phyloP scores from a whole-genome alignment of 129 eudicot species.

The Tagetes erecta region DNA sequence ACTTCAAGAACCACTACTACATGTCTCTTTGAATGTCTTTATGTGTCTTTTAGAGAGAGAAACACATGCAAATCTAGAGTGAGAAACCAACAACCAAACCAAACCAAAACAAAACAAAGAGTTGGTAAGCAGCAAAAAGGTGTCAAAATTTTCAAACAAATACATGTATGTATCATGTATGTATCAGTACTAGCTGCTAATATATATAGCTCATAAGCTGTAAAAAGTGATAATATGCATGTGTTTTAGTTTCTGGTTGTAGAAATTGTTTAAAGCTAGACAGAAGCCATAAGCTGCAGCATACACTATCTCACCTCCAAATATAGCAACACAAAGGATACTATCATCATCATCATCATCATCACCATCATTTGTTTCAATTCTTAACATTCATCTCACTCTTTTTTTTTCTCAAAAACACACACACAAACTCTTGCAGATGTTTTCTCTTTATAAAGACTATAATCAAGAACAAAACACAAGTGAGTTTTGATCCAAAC shows the following conservation, averaged over 20 bases:
- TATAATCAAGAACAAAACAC: slow-evolving; percentile 26
- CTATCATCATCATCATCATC: slow-evolving; percentile 30
- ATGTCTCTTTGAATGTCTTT: slow-evolving; percentile 32
- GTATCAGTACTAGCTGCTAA: no score
- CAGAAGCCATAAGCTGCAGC: slow-evolving; percentile 51
- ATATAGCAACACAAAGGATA: slow-evolving; percentile 63
- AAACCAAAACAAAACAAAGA: not conserved
- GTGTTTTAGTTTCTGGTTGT: slow-evolving; percentile 46
- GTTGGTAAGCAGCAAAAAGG: slow-evolving; percentile 14
- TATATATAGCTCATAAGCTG: not conserved
- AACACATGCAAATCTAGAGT: slow-evolving; percentile 12
- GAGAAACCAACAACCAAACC: not conserved
- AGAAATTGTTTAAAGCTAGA: slow-evolving; percentile 45
- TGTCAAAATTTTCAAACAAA: slow-evolving; percentile 25
- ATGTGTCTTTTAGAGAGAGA: slow-evolving; percentile 21
- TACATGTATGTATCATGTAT: not conserved
- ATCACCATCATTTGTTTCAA: slow-evolving; percentile 25
- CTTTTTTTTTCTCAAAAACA: slow-evolving; percentile 12
- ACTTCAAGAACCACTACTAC: slow-evolving; percentile 26
- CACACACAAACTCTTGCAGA: slow-evolving; percentile 19
- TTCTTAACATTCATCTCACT: slow-evolving; percentile 11
- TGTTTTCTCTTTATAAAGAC: slow-evolving; percentile 16
- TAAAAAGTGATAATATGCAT: slow-evolving; percentile 27
- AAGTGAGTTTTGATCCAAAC: slow-evolving; percentile 36
- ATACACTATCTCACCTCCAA: slow-evolving; percentile 48